Conservation (phyloP, 2,329 filamentous ascomycete genomes). For the Verticillium tricorpus region DNA sequence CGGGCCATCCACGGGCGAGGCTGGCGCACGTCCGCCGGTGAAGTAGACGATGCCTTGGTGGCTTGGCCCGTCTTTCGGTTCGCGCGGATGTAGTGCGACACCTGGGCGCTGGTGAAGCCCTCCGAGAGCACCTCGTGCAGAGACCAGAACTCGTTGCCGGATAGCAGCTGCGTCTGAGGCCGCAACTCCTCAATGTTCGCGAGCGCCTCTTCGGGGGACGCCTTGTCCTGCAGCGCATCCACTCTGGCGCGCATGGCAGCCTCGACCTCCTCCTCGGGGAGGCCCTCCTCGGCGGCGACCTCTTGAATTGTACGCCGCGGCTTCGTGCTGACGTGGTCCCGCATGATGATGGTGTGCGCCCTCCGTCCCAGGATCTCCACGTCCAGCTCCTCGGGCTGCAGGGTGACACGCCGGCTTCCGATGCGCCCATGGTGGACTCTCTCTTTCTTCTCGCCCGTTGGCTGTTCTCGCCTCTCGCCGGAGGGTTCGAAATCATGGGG, state of each 20-base stretch:
- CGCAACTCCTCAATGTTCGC: conserved; percentile 44
- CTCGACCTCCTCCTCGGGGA: conserved; percentile 13
- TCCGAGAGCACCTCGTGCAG: conserved; percentile 31
- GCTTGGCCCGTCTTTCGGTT: conserved; percentile 1
- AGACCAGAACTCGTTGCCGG: conserved; percentile 33
- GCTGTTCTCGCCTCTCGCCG: background rate
- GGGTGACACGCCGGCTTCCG: conserved; percentile 3
- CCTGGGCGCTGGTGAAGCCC: conserved; percentile 44
- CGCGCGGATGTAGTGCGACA: conserved; percentile 34
- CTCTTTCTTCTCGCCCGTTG: background rate
- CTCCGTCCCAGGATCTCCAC: conserved; percentile 31
- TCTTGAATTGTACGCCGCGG: conserved; percentile 25
- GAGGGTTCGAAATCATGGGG: background rate
- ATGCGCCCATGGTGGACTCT: background rate
- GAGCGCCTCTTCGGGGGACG: conserved; percentile 29
- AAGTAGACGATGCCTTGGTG: background rate
- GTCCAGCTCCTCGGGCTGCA: conserved; percentile 16
- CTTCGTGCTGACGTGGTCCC: conserved; percentile 18
- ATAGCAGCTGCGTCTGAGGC: conserved; percentile 35
- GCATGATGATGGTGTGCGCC: conserved; percentile 44
- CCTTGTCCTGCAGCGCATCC: conserved; percentile 18
- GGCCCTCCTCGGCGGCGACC: background rate
- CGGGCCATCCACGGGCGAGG: background rate
- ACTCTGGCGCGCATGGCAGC: conserved; percentile 12
- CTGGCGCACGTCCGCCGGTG: background rate